Evolutionary conservation across 352 stramenopile genomes (phyloP).

Genomic region (Saprolegnia diclina): DNA sequence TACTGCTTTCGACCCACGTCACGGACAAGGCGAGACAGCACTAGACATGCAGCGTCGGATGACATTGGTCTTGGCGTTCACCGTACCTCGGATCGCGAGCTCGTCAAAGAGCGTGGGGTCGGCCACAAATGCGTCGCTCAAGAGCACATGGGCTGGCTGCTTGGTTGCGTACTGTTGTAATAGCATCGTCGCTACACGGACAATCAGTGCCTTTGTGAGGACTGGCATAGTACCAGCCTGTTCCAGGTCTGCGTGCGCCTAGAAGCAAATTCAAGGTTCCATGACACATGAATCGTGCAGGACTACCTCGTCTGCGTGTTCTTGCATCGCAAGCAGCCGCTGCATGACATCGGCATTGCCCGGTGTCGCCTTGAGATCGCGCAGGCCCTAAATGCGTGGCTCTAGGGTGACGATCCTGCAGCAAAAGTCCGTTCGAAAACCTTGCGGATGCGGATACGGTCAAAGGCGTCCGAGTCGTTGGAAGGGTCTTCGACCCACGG

Average conservation of each 20-base stretch:
- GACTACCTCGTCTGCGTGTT: constrained; percentile 26
- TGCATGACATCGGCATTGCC: constrained; percentile 36
- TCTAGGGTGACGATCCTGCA: no score
- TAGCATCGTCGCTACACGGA: constrained; percentile 41
- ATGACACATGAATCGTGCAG: no score
- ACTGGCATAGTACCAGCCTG: background rate
- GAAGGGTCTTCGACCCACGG: constrained; percentile 78
- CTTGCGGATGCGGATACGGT: constrained; percentile 80
- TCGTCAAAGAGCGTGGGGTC: constrained; percentile 60
- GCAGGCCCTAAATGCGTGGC: constrained; percentile 39
- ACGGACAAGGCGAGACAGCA: constrained; percentile 52
- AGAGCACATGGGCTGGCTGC: constrained; percentile 32
- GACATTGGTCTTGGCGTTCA: background rate
- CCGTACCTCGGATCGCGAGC: constrained; percentile 41
- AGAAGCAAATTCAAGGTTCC: background rate
- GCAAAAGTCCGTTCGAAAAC: constrained; percentile 29
- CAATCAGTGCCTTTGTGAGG: no score
- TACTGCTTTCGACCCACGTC: constrained; percentile 48
- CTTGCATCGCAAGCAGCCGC: constrained; percentile 44
- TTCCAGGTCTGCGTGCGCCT: constrained; percentile 11
- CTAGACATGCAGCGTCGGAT: background rate
- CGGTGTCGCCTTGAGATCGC: constrained; percentile 38
- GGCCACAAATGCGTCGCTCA: constrained; percentile 40
- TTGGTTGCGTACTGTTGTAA: constrained; percentile 42
- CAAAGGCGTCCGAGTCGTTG: constrained; percentile 69